These are phyloP conservation scores for Lichtheimia hyalospora DNA, from an alignment of 371 early-diverging fungal species.

Conservation along the genomic window DNA sequence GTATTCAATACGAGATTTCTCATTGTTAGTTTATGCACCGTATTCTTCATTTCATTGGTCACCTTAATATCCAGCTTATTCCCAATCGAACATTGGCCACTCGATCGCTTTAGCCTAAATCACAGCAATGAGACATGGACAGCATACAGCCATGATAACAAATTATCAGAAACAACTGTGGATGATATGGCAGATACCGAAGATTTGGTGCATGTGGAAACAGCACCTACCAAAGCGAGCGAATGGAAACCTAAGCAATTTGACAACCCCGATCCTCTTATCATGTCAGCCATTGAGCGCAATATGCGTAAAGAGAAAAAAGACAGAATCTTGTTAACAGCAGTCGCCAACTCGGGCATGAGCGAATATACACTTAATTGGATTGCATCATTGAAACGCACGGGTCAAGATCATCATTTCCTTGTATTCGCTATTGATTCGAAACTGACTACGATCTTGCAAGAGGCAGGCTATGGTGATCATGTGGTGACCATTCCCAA, in stretches of 20 bases:
- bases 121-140: neutral
- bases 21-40: slow-evolving; percentile 8
- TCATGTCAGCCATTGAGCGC: slow-evolving; percentile 8
- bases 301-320: slow-evolving; percentile 8
- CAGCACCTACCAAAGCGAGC: slow-evolving; percentile 8
- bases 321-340: slow-evolving; percentile 21
- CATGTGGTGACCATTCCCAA: slow-evolving; percentile 34
- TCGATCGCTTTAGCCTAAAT: too few relatives aligned
- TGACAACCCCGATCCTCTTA: slow-evolving; percentile 8
- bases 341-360: slow-evolving; percentile 39
- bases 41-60: slow-evolving; percentile 11
- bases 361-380: slow-evolving; percentile 34
- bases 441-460: slow-evolving; percentile 20
- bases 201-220: slow-evolving; percentile 11
- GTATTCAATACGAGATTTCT: slow-evolving; percentile 5
- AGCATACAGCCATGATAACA: neutral
- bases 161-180: neutral
- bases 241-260: slow-evolving; percentile 19
- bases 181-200: slow-evolving; percentile 4
- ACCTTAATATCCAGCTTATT: slow-evolving; percentile 10
- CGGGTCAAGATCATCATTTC: slow-evolving; percentile 17
- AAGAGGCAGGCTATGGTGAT: slow-evolving; percentile 15
- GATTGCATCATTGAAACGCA: slow-evolving; percentile 30
- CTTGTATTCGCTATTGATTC: slow-evolving; percentile 39
- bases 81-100: neutral